A percentile compares a stretch with the other conserved stretches of the same genome.
Evolutionary conservation across 2,329 filamentous ascomycete species (phyloP).

Genomic region (Penicillium janthinellum): DNA sequence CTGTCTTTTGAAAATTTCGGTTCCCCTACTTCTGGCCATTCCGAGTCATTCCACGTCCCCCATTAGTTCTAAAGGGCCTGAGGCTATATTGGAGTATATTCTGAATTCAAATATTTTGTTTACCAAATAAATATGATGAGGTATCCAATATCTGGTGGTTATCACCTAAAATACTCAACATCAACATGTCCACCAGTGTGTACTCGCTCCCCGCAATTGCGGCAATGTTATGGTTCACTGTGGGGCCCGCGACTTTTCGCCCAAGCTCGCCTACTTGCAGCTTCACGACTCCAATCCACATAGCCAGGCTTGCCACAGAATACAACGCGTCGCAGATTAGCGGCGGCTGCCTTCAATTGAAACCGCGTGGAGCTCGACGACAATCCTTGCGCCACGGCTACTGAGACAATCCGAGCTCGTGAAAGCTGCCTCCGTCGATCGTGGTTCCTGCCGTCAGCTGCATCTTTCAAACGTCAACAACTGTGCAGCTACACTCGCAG

Average conservation of each 20-base stretch:
- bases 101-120: no score
- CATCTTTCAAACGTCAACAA: neutral
- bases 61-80: no score
- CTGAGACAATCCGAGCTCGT: neutral
- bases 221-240: slow-evolving; percentile 13
- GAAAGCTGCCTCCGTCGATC: neutral
- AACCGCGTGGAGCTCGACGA: neutral
- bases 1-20: no score
- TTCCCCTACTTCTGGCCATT: no score
- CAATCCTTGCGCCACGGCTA: no score
- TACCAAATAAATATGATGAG: no score
- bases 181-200: no score
- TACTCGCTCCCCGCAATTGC: slow-evolving; percentile 14
- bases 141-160: no score
- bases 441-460: neutral
- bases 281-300: neutral
- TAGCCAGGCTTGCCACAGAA: neutral
- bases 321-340: neutral
- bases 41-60: no score
- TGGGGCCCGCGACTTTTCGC: slow-evolving; percentile 15
- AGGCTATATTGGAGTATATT: no score
- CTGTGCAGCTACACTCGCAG: neutral
- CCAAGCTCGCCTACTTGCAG: neutral
- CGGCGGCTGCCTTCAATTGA: neutral
- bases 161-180: no score